Conservation (phyloP, 75 land plant species). For the Cunninghamia lanceolata region DNA sequence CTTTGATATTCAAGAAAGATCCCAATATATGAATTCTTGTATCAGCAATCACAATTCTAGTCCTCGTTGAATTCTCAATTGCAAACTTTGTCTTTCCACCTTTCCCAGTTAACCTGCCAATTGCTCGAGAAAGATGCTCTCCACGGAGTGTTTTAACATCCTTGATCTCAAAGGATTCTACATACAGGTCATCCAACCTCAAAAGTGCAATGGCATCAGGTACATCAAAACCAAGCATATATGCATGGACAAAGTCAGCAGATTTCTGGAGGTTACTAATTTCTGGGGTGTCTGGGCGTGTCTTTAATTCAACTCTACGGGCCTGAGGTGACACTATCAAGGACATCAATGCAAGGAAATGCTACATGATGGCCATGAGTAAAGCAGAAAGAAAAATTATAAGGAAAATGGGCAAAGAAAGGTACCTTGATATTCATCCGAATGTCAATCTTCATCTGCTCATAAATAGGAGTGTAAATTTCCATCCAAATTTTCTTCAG, state of each 20-base stretch:
- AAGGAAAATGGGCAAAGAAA: neutral
- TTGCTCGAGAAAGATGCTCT: constrained; percentile 94
- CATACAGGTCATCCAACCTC: constrained; percentile 83
- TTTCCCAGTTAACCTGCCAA: constrained; percentile 90
- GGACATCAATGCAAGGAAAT: neutral
- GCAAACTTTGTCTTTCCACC: constrained; percentile 95
- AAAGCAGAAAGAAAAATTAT: neutral
- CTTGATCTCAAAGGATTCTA: constrained; percentile 96
- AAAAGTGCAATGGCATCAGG: constrained; percentile 75
- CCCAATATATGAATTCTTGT: constrained; percentile 86
- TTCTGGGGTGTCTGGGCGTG: constrained; percentile 85
- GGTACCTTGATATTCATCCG: constrained; percentile 92
- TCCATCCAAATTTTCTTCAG: constrained; percentile 89
- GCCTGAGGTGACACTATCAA: constrained; percentile 30
- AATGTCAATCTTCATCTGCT: constrained; percentile 96
- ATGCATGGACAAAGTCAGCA: constrained; percentile 89
- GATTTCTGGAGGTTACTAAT: constrained; percentile 79
- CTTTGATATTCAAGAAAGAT: constrained; percentile 72
- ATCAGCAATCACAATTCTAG: constrained; percentile 92
- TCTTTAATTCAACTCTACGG: constrained; percentile 85
- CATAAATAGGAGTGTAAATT: constrained; percentile 82
- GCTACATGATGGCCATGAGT: neutral
- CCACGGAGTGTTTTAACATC: constrained; percentile 90
- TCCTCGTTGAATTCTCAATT: constrained; percentile 90
- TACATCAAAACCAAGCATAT: constrained; percentile 87